These are phyloP conservation scores for Diaporthe aspalathi DNA, from an alignment of 2,329 filamentous ascomycete species.

Conservation along the genomic window DNA sequence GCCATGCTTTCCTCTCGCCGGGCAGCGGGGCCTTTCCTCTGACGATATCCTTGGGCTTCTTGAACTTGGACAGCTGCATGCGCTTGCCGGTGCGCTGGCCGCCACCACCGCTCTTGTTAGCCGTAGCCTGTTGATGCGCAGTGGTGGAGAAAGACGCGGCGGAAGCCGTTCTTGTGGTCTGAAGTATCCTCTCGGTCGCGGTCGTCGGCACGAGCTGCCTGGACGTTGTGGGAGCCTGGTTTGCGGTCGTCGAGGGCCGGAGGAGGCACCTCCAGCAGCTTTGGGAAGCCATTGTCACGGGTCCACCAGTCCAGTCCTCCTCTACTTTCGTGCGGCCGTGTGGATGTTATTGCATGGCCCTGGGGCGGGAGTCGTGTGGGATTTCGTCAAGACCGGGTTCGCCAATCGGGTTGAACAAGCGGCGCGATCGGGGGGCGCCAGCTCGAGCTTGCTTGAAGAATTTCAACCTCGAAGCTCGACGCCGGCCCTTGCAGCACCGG, in stretches of 20 bases:
- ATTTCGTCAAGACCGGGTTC: constrained; percentile 5
- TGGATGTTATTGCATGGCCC: neutral
- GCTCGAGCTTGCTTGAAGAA: constrained; percentile 37
- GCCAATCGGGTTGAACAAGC: neutral
- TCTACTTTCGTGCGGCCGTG: neutral
- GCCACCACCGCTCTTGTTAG: constrained; percentile 43
- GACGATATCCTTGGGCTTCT: constrained; percentile 61
- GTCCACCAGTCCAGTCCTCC: constrained; percentile 23
- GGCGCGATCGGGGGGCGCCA: neutral
- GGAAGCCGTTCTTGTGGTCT: constrained; percentile 50
- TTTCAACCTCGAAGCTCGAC: constrained; percentile 39
- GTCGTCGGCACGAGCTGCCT: constrained; percentile 43
- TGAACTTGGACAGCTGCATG: constrained; percentile 52
- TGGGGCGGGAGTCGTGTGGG: neutral
- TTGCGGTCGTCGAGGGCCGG: constrained; percentile 53
- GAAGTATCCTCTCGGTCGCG: constrained; percentile 39
- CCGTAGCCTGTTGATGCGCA: constrained; percentile 43
- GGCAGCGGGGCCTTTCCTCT: constrained; percentile 69
- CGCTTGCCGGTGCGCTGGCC: constrained; percentile 53
- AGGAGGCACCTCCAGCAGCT: constrained; percentile 70
- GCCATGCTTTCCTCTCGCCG: constrained; percentile 87
- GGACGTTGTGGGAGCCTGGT: constrained; percentile 41
- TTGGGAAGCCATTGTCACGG: constrained; percentile 62
- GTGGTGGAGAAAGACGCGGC: constrained; percentile 57
- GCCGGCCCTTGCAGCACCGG: constrained; percentile 28